Percentiles rank a stretch among this genome's conserved stretches.
These are phyloP conservation scores for Nicotiana otophora DNA, from an alignment of 257 asterid species.

Conservation along the genomic window DNA sequence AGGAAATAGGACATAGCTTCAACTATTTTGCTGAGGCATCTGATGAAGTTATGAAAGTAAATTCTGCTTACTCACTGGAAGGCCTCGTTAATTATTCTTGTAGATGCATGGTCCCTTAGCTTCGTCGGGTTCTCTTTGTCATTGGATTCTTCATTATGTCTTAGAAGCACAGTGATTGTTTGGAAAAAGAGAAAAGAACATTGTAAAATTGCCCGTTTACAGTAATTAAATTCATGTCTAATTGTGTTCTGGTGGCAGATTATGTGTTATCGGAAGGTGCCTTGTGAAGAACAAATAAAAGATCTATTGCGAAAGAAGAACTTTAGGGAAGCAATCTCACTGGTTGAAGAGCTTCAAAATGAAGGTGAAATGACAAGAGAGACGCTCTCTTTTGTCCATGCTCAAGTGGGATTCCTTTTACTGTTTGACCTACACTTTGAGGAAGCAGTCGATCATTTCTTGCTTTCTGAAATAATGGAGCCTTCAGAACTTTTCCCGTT, in stretches of 20 bases:
- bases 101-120: neutral
- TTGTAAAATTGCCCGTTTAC: neutral
- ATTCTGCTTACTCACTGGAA: neutral
- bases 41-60: neutral
- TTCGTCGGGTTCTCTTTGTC: neutral
- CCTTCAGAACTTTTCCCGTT: conserved; percentile 98
- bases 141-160: neutral
- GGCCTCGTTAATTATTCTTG: neutral
- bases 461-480: conserved; percentile 86
- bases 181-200: neutral
- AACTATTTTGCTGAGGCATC: neutral
- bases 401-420: conserved; percentile 93
- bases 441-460: conserved; percentile 91
- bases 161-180: neutral
- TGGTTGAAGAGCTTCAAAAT: conserved; percentile 78
- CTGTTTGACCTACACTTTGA: conserved; percentile 87
- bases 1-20: neutral
- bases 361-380: conserved; percentile 90
- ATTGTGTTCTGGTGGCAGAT: conserved; percentile 49
- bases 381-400: conserved; percentile 71
- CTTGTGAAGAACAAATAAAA: conserved; percentile 85
- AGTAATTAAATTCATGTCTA: neutral
- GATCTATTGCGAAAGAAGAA: conserved; percentile 72
- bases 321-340: conserved; percentile 69
- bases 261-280: conserved; percentile 67